Percentiles rank a stretch among this genome's conserved stretches.
These are phyloP conservation scores for Geotrichum reessii DNA, from an alignment of 1,139 yeast genomes.

Conservation along the genomic window DNA sequence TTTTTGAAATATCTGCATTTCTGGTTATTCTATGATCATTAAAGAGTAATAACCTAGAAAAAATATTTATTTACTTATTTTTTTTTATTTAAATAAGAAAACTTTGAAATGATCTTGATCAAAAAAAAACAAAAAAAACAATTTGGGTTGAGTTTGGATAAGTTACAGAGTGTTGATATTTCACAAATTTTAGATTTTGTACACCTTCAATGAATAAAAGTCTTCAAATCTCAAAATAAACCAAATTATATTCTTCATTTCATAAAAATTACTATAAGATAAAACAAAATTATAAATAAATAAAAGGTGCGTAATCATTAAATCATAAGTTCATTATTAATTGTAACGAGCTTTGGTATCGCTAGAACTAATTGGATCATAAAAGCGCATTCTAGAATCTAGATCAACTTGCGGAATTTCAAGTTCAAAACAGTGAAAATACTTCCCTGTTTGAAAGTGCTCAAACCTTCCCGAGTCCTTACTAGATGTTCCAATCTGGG, in stretches of 20 bases:
- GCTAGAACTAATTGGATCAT: conserved; percentile 1
- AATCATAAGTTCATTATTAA: not conserved
- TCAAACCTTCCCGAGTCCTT: not conserved
- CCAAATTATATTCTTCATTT: not conserved
- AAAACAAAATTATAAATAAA: not conserved
- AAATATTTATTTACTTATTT: too few relatives aligned
- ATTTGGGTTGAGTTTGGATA: too few relatives aligned
- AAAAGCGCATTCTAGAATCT: not conserved
- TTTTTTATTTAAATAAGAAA: not conserved
- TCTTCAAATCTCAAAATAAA: not conserved
- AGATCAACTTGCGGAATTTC: not conserved
- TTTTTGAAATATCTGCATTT: not conserved
- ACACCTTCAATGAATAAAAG: not conserved
- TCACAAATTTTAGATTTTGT: not conserved
- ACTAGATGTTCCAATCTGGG: not conserved
- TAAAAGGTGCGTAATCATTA: not conserved
- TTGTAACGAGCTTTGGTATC: conserved; percentile 2
- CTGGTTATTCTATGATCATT: not conserved
- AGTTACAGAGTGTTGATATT: not conserved
- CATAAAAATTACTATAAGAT: not conserved
- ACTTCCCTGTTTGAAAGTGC: not conserved
- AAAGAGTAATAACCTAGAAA: too few relatives aligned
- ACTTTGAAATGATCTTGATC: too few relatives aligned
- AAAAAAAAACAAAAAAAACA: too few relatives aligned
- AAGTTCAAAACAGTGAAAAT: not conserved